phyloP scores from a whole-genome alignment of 177 flowering plant species.

The Vitis hybrid region DNA sequence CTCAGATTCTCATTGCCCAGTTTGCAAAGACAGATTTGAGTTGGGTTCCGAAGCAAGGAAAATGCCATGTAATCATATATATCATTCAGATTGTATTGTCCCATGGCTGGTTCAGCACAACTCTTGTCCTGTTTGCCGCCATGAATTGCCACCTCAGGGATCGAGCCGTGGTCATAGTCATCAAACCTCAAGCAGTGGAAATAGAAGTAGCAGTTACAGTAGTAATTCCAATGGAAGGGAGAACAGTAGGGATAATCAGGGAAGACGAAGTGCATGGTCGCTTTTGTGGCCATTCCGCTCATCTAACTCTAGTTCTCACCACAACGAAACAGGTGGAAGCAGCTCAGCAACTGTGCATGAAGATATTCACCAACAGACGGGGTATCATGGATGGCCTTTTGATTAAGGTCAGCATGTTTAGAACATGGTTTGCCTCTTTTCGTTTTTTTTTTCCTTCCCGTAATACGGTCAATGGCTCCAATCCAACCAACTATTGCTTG shows the following conservation, averaged over 20 bases:
- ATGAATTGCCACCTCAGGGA: constrained; percentile 39
- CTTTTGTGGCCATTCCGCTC: constrained; percentile 58
- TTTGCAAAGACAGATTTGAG: constrained; percentile 60
- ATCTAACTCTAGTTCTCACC: constrained; percentile 32
- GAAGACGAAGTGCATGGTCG: constrained; percentile 47
- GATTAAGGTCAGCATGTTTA: constrained; percentile 7
- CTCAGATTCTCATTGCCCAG: constrained; percentile 53
- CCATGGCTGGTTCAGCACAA: constrained; percentile 69
- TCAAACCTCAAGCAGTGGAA: constrained; percentile 22
- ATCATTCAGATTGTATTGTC: constrained; percentile 58
- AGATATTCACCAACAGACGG: constrained; percentile 26
- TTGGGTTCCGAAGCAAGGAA: constrained; percentile 51
- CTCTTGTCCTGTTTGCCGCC: constrained; percentile 75
- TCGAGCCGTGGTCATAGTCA: constrained; percentile 12
- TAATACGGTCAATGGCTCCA: not conserved
- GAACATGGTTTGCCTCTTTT: not conserved
- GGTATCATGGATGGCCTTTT: constrained; percentile 44
- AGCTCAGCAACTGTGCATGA: constrained; percentile 29
- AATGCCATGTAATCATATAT: constrained; percentile 59
- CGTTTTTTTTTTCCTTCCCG: not conserved
- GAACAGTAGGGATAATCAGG: constrained; percentile 18
- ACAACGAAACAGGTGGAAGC: constrained; percentile 23
- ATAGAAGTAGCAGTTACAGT: constrained; percentile 25
- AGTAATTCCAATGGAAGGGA: constrained; percentile 19
- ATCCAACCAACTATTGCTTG: not conserved